Evolutionary conservation across 345 rosid genomes (phyloP).

Genomic region (Salix koriyanagi): DNA sequence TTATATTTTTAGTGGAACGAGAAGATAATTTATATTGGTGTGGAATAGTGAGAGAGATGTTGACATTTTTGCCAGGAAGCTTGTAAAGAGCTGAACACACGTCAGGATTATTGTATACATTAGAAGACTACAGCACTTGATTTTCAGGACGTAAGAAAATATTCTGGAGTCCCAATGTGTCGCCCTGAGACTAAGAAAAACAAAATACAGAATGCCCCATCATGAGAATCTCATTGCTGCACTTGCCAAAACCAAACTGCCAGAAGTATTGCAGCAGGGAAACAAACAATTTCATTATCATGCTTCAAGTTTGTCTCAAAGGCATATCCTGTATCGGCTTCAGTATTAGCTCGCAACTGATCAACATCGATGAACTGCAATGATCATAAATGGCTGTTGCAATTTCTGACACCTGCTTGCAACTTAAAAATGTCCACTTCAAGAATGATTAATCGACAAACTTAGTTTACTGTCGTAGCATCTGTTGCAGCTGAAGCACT

Average conservation of each 20-base stretch:
- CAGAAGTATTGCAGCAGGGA: neutral
- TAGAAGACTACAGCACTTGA: too few relatives aligned
- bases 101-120: too few relatives aligned
- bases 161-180: neutral
- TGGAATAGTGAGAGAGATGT: too few relatives aligned
- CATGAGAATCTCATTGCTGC: neutral
- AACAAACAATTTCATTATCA: neutral
- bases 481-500: constrained; percentile 93
- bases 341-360: neutral
- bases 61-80: too few relatives aligned
- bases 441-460: neutral
- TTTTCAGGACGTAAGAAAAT: too few relatives aligned
- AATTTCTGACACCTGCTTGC: neutral
- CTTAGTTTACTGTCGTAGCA: constrained; percentile 68
- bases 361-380: neutral
- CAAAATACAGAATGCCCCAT: neutral
- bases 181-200: neutral
- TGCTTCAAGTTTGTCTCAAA: neutral
- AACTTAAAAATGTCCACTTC: too few relatives aligned
- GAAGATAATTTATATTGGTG: neutral
- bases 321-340: neutral
- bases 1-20: neutral
- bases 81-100: too few relatives aligned
- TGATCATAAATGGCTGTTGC: neutral
- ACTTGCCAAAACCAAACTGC: neutral